Evolutionary conservation across 352 stramenopile genomes (phyloP), one percentile per base, ranked within the genome.

Genomic region (Phytophthora chlamydospora): DNA sequence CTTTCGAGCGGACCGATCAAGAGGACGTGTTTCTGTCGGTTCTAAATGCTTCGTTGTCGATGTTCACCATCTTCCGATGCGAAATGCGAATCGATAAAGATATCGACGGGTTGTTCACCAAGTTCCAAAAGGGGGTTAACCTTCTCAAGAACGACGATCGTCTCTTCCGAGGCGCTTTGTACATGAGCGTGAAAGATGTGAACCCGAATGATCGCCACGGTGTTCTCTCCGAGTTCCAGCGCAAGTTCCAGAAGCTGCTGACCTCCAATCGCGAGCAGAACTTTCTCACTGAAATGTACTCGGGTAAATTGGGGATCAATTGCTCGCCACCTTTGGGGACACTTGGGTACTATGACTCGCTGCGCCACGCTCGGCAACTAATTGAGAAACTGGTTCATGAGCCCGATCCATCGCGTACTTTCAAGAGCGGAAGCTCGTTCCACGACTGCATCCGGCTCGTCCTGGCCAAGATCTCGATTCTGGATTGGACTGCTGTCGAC

Each of bases 71-170:
- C 14, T 91, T 93, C 49, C 72, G 84, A 17, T 88, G 87, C 57
- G 80, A 91, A 44, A 90, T 90, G 84, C 78, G 82, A 2, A 73
- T 91, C 2, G 82, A 93, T 55, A 90, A 90, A 45, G 80, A 91
- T 31, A 85, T 91, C 19, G 82, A 91, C 35, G 64, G 73, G 2
- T 52, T 93, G 2, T 93, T 91, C 34, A 65, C 52, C 2, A 77
- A 78, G 16, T 91, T 93, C 39, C 82, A 93, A 41, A 85, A 88
- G 21, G 84, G 84, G 32, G 58, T 79, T 0, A 69, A 83, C 38
- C 54, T 93, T 16, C 50, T 93, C 21, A 90, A 90, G 59, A 70
- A 61, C 42, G 82, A 90, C n/a, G 46, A 73, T 6, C 69, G 66
- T 2, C 50, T 92, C 29, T 92, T 92, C 39, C 76, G 69, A 34